Conservation (phyloP, 352 stramenopile species). For the Plasmopara viticola region DNA sequence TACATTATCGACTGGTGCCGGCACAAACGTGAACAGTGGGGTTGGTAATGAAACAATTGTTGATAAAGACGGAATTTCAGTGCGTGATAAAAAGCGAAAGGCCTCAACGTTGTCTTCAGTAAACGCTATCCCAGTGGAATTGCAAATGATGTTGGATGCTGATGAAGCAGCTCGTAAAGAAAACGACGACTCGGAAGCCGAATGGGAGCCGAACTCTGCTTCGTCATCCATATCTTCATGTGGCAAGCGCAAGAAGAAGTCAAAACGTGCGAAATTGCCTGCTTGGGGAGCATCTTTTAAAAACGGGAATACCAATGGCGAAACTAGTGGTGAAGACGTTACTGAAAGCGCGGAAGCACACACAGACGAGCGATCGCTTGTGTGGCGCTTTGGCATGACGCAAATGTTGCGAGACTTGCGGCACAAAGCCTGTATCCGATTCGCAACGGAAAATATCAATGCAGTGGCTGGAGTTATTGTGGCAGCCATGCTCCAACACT, state of each 20-base stretch:
- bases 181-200: slow-evolving; percentile 50
- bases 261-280: slow-evolving; percentile 77
- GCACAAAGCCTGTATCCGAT: slow-evolving; percentile 71
- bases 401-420: slow-evolving; percentile 78
- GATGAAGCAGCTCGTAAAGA: slow-evolving; percentile 45
- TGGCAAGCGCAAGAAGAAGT: slow-evolving; percentile 59
- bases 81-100: slow-evolving; percentile 66
- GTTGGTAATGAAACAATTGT: slow-evolving; percentile 16
- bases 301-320: slow-evolving; percentile 14
- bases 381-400: slow-evolving; percentile 74
- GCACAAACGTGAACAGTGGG: slow-evolving; percentile 1
- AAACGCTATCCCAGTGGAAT: slow-evolving; percentile 65
- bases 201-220: slow-evolving; percentile 41
- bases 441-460: slow-evolving; percentile 84
- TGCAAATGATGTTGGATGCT: slow-evolving; percentile 83
- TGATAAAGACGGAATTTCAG: slow-evolving; percentile 63
- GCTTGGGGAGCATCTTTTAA: slow-evolving; percentile 34
- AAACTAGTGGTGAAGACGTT: slow-evolving; percentile 31
- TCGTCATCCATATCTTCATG: slow-evolving; percentile 23
- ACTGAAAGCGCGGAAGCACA: slow-evolving; percentile 12
- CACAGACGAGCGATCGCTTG: slow-evolving; percentile 63
- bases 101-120: slow-evolving; percentile 18
- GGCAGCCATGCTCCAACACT: slow-evolving; percentile 71
- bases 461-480: slow-evolving; percentile 75
- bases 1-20: slow-evolving; percentile 12